These are phyloP conservation scores for Alternaria longipes DNA, from an alignment of 2,329 filamentous ascomycete species.

Conservation along the genomic window DNA sequence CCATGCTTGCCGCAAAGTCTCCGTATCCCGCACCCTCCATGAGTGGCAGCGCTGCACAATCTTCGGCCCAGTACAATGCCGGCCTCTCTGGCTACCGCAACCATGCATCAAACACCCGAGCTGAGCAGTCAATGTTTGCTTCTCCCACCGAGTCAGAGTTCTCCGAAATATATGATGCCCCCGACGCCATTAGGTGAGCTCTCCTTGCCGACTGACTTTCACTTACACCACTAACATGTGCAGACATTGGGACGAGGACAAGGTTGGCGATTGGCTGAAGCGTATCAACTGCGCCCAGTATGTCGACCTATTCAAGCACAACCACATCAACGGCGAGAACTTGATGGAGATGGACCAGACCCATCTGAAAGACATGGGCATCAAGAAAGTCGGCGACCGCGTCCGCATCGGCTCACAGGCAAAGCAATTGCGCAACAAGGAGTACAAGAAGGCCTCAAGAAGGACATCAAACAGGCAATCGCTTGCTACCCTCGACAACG, in stretches of 20 bases:
- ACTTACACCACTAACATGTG: constrained; percentile 24
- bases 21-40: constrained; percentile 69
- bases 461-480: constrained; percentile 83
- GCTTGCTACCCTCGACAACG: constrained; percentile 78
- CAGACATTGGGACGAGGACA: constrained; percentile 84
- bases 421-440: constrained; percentile 59
- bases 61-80: constrained; percentile 48
- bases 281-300: constrained; percentile 95
- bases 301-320: constrained; percentile 85
- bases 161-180: constrained; percentile 76
- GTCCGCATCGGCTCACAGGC: constrained; percentile 75
- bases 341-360: constrained; percentile 96
- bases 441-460: constrained; percentile 65
- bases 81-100: constrained; percentile 48
- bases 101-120: constrained; percentile 42
- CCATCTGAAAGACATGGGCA: constrained; percentile 95
- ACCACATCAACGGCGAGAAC: constrained; percentile 98
- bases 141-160: constrained; percentile 95
- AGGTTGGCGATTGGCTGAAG: constrained; percentile 88
- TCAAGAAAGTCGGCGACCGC: constrained; percentile 96
- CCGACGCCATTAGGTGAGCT: constrained; percentile 64
- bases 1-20: constrained; percentile 80
- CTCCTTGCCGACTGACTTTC: background rate
- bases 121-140: constrained; percentile 67
- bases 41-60: constrained; percentile 41